Evolutionary conservation across 108 stramenopile species (phyloP), one percentile per base, ranked within the genome.

Genomic region (Chaetoceros muelleri): DNA sequence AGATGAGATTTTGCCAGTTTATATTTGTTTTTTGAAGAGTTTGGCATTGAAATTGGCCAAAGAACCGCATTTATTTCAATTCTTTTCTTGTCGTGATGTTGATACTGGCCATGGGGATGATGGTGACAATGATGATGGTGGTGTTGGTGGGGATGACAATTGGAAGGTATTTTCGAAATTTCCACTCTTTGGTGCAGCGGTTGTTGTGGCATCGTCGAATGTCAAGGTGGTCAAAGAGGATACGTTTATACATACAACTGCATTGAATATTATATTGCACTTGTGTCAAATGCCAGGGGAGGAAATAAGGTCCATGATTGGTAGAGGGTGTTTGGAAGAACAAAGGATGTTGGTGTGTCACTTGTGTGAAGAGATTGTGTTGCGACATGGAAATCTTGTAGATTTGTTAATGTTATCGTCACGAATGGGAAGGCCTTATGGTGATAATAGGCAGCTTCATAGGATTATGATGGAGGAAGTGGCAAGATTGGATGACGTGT

Each of bases 1-100:
- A 47, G 78, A 87, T 22, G 76, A 78, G 31, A 78, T 93, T 58
- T 27, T 88, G 44, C 90, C 84, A 0, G 60, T 69, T 28, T 93
- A 78, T 53, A 74, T 84, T 0, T 76, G 73, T 10, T 60, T 93
- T n/a, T 60, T 93, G 24, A 64, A 78, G 53, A 87, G 73, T 26
- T 26, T 93, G 24, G 72, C 79, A 13, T 54, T 82, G 48, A 73
- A 75, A 26, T 55, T 93, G 29, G 74, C 69, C 3, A 74, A 73
- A 23, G 66, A 77, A 40, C 70, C 73, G 13, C 23, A 72, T 30
- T 21, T 81, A 24, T 74, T 74, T 55, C 65, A 71, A 21, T 77
- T 76, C 44, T 59, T 81, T 48, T 64, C 50, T 3, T 46, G 55
- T 2, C 30, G 45, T 22, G 48, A 8, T 24, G 19, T 10, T 30